These are phyloP conservation scores for Ophiostoma australiae DNA, from an alignment of 2,329 filamentous ascomycete species.

Conservation along the genomic window DNA sequence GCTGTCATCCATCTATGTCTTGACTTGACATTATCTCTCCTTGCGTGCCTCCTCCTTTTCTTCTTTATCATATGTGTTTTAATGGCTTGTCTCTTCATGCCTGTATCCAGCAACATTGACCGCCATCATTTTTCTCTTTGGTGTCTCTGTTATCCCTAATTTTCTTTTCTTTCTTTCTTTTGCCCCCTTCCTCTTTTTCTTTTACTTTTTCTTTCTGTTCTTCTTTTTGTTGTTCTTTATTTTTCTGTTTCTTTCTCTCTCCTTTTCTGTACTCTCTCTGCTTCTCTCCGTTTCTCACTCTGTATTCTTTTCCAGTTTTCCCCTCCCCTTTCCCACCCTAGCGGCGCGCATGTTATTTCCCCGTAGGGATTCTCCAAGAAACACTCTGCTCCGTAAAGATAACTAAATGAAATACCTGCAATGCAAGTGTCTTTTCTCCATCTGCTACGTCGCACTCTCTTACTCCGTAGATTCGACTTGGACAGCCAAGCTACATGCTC, in stretches of 20 bases:
- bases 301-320: background rate
- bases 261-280: background rate
- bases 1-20: background rate
- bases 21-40: background rate
- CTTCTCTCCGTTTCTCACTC: background rate
- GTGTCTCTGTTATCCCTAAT: background rate
- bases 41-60: background rate
- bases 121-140: background rate
- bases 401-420: background rate
- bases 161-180: background rate
- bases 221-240: background rate
- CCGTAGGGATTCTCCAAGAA: conserved; percentile 12
- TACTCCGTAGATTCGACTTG: background rate
- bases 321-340: background rate
- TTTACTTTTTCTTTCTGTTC: background rate
- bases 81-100: background rate
- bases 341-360: conserved; percentile 18
- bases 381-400: conserved; percentile 1
- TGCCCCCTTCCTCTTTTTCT: background rate
- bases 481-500: background rate
- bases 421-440: background rate
- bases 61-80: background rate
- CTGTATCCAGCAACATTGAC: background rate
- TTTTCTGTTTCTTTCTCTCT: background rate
- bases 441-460: background rate